Conservation (phyloP, 805 yeast species). For the Suhomyces kilbournensis region DNA sequence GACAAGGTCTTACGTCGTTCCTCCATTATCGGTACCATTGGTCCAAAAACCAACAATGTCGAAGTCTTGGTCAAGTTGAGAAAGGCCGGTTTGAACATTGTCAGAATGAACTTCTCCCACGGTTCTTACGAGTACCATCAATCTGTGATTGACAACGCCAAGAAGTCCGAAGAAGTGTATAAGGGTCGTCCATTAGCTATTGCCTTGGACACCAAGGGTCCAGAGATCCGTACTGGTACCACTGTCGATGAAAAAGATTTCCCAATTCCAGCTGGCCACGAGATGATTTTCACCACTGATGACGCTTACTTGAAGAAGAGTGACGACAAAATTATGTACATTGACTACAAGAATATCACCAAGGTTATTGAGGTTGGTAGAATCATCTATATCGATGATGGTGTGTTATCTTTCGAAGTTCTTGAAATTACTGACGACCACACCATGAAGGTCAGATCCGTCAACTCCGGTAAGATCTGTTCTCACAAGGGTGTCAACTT, state of each 20-base stretch:
- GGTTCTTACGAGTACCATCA: conserved; percentile 98
- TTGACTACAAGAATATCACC: conserved; percentile 96
- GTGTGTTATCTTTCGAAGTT: conserved; percentile 94
- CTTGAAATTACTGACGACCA: conserved; percentile 72
- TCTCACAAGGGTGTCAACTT: conserved; percentile 99
- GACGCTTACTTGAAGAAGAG: conserved; percentile 67
- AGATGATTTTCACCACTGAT: conserved; percentile 91
- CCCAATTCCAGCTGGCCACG: conserved; percentile 82
- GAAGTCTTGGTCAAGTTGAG: conserved; percentile 83
- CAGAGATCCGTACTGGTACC: conserved; percentile 98
- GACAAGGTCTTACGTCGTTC: conserved; percentile 85
- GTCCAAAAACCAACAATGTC: conserved; percentile 93
- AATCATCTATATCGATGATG: conserved; percentile 94
- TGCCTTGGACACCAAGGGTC: conserved; percentile 99
- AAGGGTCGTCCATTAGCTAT: conserved; percentile 97
- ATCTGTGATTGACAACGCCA: conserved; percentile 92
- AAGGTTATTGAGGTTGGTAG: conserved; percentile 86
- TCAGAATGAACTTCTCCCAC: conserved; percentile 98
- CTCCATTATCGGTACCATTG: conserved; percentile 97
- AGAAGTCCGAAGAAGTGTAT: conserved; percentile 85
- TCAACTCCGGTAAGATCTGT: conserved; percentile 93
- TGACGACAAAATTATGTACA: conserved; percentile 78
- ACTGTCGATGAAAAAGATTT: conserved; percentile 77
- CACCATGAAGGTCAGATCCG: conserved; percentile 82
- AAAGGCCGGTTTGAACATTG: conserved; percentile 97